Conservation (phyloP, 2,329 filamentous ascomycete genomes). For the Plectosphaerella cucumerina region DNA sequence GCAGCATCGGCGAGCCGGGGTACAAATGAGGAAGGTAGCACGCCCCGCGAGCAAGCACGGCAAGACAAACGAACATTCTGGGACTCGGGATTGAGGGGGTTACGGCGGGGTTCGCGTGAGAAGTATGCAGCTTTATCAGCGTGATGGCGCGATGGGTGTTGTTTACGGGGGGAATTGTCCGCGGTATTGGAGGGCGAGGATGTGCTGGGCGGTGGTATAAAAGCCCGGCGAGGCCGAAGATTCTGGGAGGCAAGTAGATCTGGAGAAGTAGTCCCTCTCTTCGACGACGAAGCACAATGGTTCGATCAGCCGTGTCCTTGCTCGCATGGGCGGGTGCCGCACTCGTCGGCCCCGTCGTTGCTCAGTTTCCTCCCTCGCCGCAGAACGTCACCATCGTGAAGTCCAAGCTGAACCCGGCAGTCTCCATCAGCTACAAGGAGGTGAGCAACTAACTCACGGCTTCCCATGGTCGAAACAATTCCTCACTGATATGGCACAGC, state of each 20-base stretch:
- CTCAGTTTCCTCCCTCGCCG: conserved; percentile 17
- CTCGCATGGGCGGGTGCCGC: conserved; percentile 16
- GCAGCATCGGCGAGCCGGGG: neutral
- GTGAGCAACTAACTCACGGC: conserved; percentile 18
- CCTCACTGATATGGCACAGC: conserved; percentile 26
- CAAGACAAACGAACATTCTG: neutral
- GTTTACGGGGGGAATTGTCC: neutral
- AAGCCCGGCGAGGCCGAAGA: neutral
- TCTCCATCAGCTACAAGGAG: conserved; percentile 57
- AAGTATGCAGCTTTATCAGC: neutral
- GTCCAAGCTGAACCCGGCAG: conserved; percentile 53
- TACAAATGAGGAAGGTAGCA: neutral
- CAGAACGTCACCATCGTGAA: conserved; percentile 37
- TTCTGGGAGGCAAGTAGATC: neutral
- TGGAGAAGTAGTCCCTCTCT: neutral
- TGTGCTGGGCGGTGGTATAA: neutral
- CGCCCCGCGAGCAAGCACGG: neutral
- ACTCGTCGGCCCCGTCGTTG: conserved; percentile 13
- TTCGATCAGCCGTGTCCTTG: neutral
- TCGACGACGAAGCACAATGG: neutral
- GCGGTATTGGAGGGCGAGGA: neutral
- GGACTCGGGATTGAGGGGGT: neutral
- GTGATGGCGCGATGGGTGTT: neutral
- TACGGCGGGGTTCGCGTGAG: neutral
- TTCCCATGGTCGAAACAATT: neutral